A percentile compares a stretch with the other conserved stretches of the same genome.
Evolutionary conservation across 139 green algal genomes (phyloP).

Genomic region (Closterium sp.): DNA sequence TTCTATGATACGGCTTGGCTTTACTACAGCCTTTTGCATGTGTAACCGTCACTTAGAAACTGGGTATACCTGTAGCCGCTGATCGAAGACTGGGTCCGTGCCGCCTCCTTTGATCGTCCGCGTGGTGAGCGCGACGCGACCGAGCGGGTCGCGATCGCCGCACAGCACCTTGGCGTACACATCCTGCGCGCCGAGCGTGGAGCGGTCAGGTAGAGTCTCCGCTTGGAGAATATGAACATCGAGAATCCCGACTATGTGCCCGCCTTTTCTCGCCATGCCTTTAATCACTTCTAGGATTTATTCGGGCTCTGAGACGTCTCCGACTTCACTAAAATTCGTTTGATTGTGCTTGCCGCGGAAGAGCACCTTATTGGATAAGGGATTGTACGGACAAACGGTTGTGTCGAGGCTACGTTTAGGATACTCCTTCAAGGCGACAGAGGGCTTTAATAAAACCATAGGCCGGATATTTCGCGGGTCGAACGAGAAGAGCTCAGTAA

Average conservation of each 20-base stretch:
- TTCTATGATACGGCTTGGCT: no score
- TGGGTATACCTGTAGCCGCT: neutral
- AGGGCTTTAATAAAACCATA: no score
- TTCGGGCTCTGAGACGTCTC: no score
- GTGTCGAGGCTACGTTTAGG: no score
- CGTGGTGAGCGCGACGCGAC: neutral
- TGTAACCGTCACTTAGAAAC: neutral
- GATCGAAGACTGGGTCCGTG: constrained; percentile 2
- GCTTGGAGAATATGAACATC: neutral
- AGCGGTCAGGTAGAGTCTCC: neutral
- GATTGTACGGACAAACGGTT: no score
- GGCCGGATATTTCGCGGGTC: no score
- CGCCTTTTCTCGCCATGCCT: neutral
- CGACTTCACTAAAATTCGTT: no score
- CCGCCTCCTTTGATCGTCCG: neutral
- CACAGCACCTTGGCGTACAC: constrained; percentile 15
- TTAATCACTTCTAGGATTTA: neutral
- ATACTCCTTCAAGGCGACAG: no score
- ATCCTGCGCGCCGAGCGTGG: neutral
- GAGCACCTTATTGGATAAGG: no score
- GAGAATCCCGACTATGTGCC: neutral
- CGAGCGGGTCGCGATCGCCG: neutral
- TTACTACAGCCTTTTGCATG: no score
- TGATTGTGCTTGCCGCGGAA: no score
- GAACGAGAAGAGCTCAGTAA: no score